phyloP scores from a whole-genome alignment of 2,329 filamentous ascomycete genomes.

The Blastomyces gilchristii region DNA sequence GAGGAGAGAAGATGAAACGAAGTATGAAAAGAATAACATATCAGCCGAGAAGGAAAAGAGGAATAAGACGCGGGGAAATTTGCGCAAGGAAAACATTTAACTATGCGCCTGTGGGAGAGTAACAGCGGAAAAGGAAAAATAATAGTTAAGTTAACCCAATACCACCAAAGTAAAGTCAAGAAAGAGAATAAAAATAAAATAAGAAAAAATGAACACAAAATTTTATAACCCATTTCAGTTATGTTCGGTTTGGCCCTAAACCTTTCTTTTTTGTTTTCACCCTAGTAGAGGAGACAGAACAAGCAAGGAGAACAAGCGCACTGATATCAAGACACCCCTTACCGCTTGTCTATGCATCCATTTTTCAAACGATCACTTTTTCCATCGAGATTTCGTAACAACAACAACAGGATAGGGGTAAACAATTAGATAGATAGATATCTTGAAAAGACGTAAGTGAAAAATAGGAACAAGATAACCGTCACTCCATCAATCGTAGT shows the following conservation, averaged over 20 bases:
- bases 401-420: background rate
- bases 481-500: background rate
- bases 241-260: too few relatives aligned
- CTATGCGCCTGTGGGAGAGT: background rate
- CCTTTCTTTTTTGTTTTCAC: background rate
- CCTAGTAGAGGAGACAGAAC: background rate
- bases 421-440: background rate
- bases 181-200: conserved; percentile 5
- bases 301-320: background rate
- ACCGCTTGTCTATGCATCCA: background rate
- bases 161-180: background rate
- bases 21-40: background rate
- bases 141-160: background rate
- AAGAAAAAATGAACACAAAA: background rate
- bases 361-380: background rate
- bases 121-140: background rate
- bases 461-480: background rate
- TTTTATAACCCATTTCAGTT: background rate
- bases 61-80: background rate
- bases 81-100: background rate
- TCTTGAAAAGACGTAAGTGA: background rate
- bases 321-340: background rate
- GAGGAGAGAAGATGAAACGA: background rate
- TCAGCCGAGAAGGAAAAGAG: background rate
- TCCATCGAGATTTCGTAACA: background rate